Evolutionary conservation across 2,329 filamentous ascomycete species (phyloP).

Genomic region (Pseudocercospora fijiensis): DNA sequence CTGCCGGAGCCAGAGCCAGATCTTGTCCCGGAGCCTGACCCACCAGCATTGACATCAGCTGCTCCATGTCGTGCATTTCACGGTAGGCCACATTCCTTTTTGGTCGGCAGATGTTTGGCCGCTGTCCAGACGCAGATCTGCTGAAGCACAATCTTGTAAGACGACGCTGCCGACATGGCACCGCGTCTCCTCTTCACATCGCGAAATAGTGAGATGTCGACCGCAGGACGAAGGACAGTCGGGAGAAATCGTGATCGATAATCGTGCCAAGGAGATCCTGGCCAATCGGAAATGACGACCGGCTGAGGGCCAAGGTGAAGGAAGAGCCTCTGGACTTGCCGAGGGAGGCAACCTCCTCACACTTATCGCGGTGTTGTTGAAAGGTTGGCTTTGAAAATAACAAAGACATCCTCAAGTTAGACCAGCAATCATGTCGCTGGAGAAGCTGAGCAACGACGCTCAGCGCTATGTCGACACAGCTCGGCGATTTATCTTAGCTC

Average conservation of each 20-base stretch:
- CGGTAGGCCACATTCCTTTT: too few species aligned
- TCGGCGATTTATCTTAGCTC: constrained; percentile 15
- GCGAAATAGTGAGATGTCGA: too few species aligned
- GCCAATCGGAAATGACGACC: background rate
- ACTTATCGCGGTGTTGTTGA: background rate
- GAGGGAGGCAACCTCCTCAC: background rate
- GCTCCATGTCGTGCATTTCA: too few species aligned
- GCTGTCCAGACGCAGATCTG: too few species aligned
- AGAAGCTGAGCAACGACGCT: constrained; percentile 5
- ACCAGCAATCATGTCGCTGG: constrained; percentile 4
- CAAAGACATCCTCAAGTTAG: background rate
- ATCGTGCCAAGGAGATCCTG: background rate
- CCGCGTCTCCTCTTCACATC: too few species aligned
- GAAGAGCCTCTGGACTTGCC: constrained; percentile 5
- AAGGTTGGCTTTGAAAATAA: background rate
- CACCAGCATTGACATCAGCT: too few species aligned
- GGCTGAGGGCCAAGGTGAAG: background rate
- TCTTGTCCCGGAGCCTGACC: too few species aligned
- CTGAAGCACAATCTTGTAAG: too few species aligned
- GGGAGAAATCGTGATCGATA: background rate
- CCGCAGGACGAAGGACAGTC: background rate
- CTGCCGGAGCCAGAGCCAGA: too few species aligned
- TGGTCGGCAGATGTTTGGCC: too few species aligned
- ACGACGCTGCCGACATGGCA: too few species aligned
- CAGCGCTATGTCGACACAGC: constrained; percentile 15